Percentiles rank a stretch among this genome's conserved stretches.
phyloP scores from a whole-genome alignment of 371 early-diverging fungal genomes.

The Mucor irregularis region DNA sequence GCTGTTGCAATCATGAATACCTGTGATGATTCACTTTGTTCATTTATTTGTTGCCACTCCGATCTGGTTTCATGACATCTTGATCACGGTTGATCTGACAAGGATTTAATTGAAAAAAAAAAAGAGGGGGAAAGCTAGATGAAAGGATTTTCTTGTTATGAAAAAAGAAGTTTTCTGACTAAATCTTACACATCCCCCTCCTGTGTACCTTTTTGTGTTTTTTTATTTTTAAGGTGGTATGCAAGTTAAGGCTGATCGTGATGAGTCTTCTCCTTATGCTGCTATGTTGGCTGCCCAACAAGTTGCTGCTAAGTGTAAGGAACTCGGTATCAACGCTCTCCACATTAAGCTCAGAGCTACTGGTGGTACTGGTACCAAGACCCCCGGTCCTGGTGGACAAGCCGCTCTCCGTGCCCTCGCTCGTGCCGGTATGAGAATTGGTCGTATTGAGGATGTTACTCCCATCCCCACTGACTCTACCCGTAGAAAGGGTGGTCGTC shows the following conservation, averaged over 20 bases:
- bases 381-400: conserved; percentile 99
- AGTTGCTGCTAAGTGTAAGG: conserved; percentile 98
- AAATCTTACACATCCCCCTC: conserved; percentile 1
- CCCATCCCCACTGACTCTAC: conserved; percentile 99
- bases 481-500: conserved; percentile 99
- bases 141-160: not conserved
- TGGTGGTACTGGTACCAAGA: conserved; percentile 99
- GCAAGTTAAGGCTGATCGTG: conserved; percentile 99
- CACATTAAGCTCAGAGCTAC: conserved; percentile 99
- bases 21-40: no score
- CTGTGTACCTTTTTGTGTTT: conserved; percentile 2
- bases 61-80: not conserved
- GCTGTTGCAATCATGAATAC: no score
- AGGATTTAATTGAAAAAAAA: not conserved
- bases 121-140: not conserved
- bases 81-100: not conserved
- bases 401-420: conserved; percentile 99
- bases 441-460: conserved; percentile 99
- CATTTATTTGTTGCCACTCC: no score
- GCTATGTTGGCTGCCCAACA: conserved; percentile 99
- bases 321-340: conserved; percentile 98
- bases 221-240: conserved; percentile 75
- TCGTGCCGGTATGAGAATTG: conserved; percentile 98
- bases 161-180: not conserved
- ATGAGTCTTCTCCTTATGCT: conserved; percentile 99